phyloP scores from a whole-genome alignment of 306 rosid species.

The Cucumis cinereus region DNA sequence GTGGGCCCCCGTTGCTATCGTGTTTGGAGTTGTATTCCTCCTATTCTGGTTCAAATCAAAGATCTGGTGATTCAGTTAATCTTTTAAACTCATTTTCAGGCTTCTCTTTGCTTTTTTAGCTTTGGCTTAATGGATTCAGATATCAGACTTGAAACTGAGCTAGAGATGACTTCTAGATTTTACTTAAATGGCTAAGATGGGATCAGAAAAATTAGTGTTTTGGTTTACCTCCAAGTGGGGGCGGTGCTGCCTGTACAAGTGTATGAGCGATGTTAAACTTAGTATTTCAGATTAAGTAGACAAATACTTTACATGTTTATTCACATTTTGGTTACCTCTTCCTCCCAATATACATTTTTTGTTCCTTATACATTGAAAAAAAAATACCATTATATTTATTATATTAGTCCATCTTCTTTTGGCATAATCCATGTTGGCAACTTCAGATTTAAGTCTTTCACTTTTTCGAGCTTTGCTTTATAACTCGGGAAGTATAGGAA shows the following conservation, averaged over 20 bases:
- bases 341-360: neutral
- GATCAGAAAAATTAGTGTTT: conserved; percentile 1
- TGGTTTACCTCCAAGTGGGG: neutral
- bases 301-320: neutral
- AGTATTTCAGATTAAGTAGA: neutral
- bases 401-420: neutral
- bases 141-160: conserved; percentile 4
- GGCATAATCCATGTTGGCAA: neutral
- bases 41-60: conserved; percentile 90
- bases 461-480: neutral
- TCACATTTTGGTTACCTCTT: neutral
- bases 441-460: neutral
- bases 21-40: conserved; percentile 91
- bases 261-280: neutral
- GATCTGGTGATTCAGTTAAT: conserved; percentile 53
- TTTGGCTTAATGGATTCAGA: neutral
- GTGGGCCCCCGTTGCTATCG: conserved; percentile 98
- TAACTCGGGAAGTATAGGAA: too few species aligned
- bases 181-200: neutral
- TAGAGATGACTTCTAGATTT: neutral
- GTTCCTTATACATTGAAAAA: neutral
- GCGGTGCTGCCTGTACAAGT: neutral
- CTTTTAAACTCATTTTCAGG: neutral
- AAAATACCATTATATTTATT: neutral
- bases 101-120: neutral